Base-by-base conservation (phyloP, 768 basidiomycete species). In the Gloeophyllum trabeum region DNA sequence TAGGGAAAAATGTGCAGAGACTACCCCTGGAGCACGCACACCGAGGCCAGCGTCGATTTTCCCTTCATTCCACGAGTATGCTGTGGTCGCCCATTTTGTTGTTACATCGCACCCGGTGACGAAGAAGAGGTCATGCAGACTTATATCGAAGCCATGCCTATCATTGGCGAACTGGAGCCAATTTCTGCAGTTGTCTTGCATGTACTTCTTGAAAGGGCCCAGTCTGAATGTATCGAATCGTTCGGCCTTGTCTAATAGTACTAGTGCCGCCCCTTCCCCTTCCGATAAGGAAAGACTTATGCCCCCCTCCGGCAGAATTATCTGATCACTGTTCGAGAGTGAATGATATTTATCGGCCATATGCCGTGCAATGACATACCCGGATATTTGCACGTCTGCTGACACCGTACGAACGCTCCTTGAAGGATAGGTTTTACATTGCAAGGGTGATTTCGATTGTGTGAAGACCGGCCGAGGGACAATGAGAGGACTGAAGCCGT, bases 71-170 rank as follows among this genome's bases (percentile, higher is more conserved):
- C 28, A 10, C 28, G 10, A 10, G 39, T 21, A 40, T 23, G 39
- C 25, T 12, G 39, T 24, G 6, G 24, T 40, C 3, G 39, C 39
- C 39, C 39, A 40, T 21, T 40, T 25, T 19, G 39, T 7, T 18
- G 39, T 40, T 18, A 21, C 18, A 40, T 21, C 39, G 20, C 39
- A 40, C 3, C 39, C 39, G 3, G 39, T 40, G 25, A 40, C 39
- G n/a, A 40, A 10, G 16, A 32, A 16, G 28, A 32, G 28, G 16
- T 32, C 28, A 10, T 10, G 16, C 16, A 32, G 10, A 10, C 16
- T 10, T 32, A 32, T 32, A 10, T 16, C 28, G 16, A 10, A 16
- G 10, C 28, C 28, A 32, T 32, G 28, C 10, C 10, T 16, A 32
- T 32, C 28, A 32, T 32, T 32, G 16, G 28, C 28, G 28, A 32